Evolutionary conservation across 805 yeast species (phyloP).

Genomic region (Wilhelminamyces savonicus): DNA sequence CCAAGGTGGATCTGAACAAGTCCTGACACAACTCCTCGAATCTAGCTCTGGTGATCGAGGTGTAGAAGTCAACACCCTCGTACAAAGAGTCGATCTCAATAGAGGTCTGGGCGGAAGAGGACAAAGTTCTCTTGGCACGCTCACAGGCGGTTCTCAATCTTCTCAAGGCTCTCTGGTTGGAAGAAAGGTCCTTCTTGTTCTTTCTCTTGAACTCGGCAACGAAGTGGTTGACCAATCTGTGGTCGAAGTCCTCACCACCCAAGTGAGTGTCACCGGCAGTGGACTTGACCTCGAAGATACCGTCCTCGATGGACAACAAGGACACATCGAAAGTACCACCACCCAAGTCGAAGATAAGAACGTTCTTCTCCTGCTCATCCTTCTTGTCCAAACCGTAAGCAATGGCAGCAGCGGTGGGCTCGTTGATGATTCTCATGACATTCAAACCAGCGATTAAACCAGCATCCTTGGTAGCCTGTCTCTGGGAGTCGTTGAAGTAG

Average conservation of each 20-base stretch:
- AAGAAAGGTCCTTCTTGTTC: slow-evolving; percentile 88
- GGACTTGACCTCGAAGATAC: slow-evolving; percentile 44
- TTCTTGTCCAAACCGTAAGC: slow-evolving; percentile 37
- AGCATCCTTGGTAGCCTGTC: slow-evolving; percentile 31
- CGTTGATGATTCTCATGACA: slow-evolving; percentile 28
- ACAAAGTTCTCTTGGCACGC: slow-evolving; percentile 98
- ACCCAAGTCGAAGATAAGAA: slow-evolving; percentile 43
- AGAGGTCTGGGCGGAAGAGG: slow-evolving; percentile 92
- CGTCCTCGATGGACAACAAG: slow-evolving; percentile 41
- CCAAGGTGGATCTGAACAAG: slow-evolving; percentile 87
- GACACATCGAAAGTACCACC: slow-evolving; percentile 48
- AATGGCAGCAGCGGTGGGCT: slow-evolving; percentile 29
- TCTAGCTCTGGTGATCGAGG: slow-evolving; percentile 94
- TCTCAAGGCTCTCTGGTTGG: slow-evolving; percentile 96
- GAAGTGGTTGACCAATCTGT: slow-evolving; percentile 91
- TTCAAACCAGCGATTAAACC: slow-evolving; percentile 29
- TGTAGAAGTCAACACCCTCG: slow-evolving; percentile 96
- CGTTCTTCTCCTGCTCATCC: slow-evolving; percentile 59
- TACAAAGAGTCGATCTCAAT: slow-evolving; percentile 90
- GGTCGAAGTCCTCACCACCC: slow-evolving; percentile 99
- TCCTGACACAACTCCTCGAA: slow-evolving; percentile 95
- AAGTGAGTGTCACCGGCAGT: slow-evolving; percentile 9
- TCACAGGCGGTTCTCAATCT: slow-evolving; percentile 98
- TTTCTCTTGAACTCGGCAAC: slow-evolving; percentile 96
- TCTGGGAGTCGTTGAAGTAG: slow-evolving; percentile 27